Percentiles rank a stretch among this genome's conserved stretches.
Evolutionary conservation across 768 basidiomycete species (phyloP).

Genomic region (Boletus pseudopeckii): DNA sequence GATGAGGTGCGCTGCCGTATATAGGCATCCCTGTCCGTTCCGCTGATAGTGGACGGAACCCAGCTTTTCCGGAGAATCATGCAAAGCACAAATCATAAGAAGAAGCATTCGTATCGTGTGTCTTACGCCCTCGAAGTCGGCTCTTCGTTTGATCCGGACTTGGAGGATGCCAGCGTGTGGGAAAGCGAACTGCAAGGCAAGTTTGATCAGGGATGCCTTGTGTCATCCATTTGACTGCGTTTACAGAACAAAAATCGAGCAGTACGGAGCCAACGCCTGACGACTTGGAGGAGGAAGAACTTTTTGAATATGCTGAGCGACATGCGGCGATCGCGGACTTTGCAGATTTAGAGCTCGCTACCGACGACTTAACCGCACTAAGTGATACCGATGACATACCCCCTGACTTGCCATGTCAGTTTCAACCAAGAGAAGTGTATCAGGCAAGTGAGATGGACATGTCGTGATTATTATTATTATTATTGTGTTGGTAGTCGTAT

Average conservation of each 20-base stretch:
- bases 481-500: constrained; percentile 1
- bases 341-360: constrained; percentile 38
- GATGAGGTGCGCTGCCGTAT: constrained; percentile 46
- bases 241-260: constrained; percentile 1
- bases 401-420: neutral
- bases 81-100: constrained; percentile 47
- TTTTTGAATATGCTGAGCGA: constrained; percentile 59
- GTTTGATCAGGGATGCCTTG: neutral
- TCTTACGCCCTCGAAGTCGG: constrained; percentile 70
- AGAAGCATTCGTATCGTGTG: constrained; percentile 51
- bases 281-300: constrained; percentile 55
- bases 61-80: constrained; percentile 70
- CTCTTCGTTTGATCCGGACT: constrained; percentile 70
- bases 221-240: neutral
- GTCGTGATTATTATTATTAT: constrained; percentile 21
- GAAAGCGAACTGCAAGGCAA: constrained; percentile 52
- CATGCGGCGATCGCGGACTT: constrained; percentile 43
- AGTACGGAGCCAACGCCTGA: constrained; percentile 35
- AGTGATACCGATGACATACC: constrained; percentile 23
- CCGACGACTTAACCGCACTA: constrained; percentile 14
- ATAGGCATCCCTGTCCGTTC: neutral
- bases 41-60: constrained; percentile 6
- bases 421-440: neutral
- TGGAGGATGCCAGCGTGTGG: constrained; percentile 63
- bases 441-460: constrained; percentile 26